phyloP scores from a whole-genome alignment of 2,329 filamentous ascomycete genomes.

The Fusarium luffae region DNA sequence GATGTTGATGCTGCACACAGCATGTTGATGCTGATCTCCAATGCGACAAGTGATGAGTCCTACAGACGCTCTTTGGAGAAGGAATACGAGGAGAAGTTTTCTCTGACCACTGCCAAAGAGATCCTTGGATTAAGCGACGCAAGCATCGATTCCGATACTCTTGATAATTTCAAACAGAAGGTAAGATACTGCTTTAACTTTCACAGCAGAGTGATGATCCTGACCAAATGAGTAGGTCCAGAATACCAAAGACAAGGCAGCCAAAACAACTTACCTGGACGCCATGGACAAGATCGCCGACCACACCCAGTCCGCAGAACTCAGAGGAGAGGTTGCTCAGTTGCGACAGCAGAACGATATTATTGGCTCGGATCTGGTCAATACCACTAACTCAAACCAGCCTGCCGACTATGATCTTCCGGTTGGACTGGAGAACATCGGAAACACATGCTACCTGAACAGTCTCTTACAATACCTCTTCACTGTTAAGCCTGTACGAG shows the following conservation, averaged over 20 bases:
- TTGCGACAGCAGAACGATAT: conserved; percentile 44
- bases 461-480: conserved; percentile 96
- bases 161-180: conserved; percentile 45
- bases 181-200: conserved; percentile 30
- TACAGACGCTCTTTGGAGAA: conserved; percentile 50
- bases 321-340: conserved; percentile 46
- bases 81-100: conserved; percentile 52
- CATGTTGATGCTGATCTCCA: conserved; percentile 52
- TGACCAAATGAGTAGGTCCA: conserved; percentile 44
- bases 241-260: conserved; percentile 44
- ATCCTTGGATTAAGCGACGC: conserved; percentile 46
- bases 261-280: conserved; percentile 48
- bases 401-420: conserved; percentile 68
- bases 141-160: conserved; percentile 42
- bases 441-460: conserved; percentile 98
- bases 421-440: conserved; percentile 90
- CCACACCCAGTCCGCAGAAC: conserved; percentile 44
- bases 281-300: conserved; percentile 52
- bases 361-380: conserved; percentile 20
- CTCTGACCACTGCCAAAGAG: conserved; percentile 48
- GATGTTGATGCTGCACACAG: conserved; percentile 47
- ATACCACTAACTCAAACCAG: not conserved
- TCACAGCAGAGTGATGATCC: not conserved
- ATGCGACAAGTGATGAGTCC: conserved; percentile 49
- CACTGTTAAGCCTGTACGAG: conserved; percentile 82